Evolutionary conservation across 2,329 filamentous ascomycete species (phyloP), one percentile per base, ranked within the genome.

Genomic region (Colletotrichum eleusines): DNA sequence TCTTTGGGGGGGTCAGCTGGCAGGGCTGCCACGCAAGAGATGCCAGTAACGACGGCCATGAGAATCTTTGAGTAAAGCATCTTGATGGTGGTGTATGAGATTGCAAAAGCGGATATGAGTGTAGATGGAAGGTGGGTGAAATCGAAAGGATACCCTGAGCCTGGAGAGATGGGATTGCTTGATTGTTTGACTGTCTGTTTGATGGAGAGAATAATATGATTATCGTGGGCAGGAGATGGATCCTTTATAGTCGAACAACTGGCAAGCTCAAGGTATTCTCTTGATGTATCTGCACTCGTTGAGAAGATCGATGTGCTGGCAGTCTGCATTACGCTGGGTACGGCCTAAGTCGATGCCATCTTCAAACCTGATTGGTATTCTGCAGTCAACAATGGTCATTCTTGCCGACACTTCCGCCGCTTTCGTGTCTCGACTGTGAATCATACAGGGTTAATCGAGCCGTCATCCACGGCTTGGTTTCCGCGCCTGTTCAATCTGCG

Each of bases 41-140:
- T 46, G 46, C 58, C 69, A 20, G 64, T 60, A 8, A 71, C 26
- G n/a, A 63, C 64, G n/a, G 64, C 59, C 28, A 68, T 51, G 44
- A 71, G 44, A 11, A 71, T 23, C 9, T 60, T 63, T 23, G 69
- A 50, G 33, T 68, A 71, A 38, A 63, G 69, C 69, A 71, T 71
- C 7, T 53, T 71, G 33, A 46, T 26, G 46, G 44, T 60, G 42
- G 44, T 60, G 42, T 28, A n/a, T 14, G 16, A 53, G 53, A 46
- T 40, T n/a, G 40, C 42, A 16, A 59, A 40, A 40, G 16, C 14
- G 58, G 42, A 31, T 60, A 55, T 28, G 44, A 46, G 11, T 46
- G 18, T 40, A 46, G 58, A 48, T 38, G 55, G 44, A 53, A 63
- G n/a, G 14, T 46, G 58, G 58, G 69, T 63, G 48, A 59, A 23